Base-by-base conservation (phyloP, 805 yeast genomes). In the Sungouiella thailandica region DNA sequence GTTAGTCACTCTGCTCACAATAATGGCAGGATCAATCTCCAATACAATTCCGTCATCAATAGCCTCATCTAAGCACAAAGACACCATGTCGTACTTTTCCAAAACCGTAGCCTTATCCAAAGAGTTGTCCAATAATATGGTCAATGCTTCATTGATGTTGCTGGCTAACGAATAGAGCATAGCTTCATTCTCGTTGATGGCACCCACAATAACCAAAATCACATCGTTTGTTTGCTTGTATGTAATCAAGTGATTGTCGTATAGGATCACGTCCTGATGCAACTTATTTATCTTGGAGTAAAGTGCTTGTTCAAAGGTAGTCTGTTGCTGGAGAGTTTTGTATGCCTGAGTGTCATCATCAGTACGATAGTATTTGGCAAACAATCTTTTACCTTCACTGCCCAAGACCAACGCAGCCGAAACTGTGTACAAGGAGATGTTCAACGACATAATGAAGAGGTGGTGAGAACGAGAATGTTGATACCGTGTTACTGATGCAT, bases 11-110 rank as follows among this genome's bases (percentile, higher is more conserved):
- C 98, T 76, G 11, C 94, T 76, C 2, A 90, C 89, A 47, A 93
- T 84, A 26, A 85, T 78, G 23, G 82, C 76, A 4, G 95, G 79
- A 52, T 93, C 97, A 17, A 88, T 82, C 58, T 93, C 97, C 47
- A 93, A 71, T 36, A 93, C 78, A 43, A 93, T 78, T 25, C 97
- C 98, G 55, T 89, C 95, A 55, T 93, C 98, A 31, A 93, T 70
- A 7, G 94, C 74, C 62, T 93, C 97, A 58, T 93, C 98, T 28
- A 89, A 74, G 4, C 94, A 85, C 57, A 93, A 72, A 28, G 86
- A 70, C 24, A 88, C 82, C 69, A 85, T 70, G 60, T 93, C 98
- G 55, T 82, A 93, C 55, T 81, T 76, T 44, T 85, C 95, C 49
- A 80, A 74, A 29, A 90, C 65, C 3, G 89, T 74, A 45, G 79